Percentiles rank a stretch among this genome's conserved stretches.
These are phyloP conservation scores for Pachyrhizus erosus DNA, from an alignment of 306 rosid species.

Conservation along the genomic window DNA sequence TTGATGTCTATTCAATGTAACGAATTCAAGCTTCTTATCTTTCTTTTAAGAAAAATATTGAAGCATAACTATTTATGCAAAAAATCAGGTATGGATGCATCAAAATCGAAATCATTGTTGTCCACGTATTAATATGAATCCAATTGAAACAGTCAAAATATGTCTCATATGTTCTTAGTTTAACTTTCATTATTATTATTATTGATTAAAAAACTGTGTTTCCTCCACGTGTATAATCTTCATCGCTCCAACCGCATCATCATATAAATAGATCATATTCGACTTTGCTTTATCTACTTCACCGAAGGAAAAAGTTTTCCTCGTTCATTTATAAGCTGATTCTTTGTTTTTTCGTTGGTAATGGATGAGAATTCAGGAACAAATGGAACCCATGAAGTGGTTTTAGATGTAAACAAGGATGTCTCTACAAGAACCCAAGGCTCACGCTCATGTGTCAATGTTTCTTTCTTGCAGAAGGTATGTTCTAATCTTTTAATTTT, in stretches of 20 bases:
- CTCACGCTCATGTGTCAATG: conserved; percentile 32
- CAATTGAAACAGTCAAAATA: no score
- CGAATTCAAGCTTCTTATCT: no score
- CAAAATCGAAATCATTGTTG: no score
- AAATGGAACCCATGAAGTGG: conserved; percentile 53
- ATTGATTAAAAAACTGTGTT: not conserved
- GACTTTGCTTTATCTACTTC: not conserved
- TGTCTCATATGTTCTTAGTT: no score
- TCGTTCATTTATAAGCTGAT: not conserved
- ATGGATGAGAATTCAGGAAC: conserved; percentile 60
- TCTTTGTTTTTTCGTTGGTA: not conserved
- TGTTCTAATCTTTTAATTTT: not conserved
- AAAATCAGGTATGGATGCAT: no score
- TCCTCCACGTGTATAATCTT: not conserved
- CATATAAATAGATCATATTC: not conserved
- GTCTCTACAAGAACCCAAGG: conserved; percentile 17
- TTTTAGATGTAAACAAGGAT: conserved; percentile 53
- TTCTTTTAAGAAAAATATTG: no score
- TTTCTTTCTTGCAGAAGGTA: conserved; percentile 80
- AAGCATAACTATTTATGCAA: no score
- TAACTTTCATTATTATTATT: no score
- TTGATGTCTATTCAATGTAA: no score
- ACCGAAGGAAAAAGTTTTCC: not conserved
- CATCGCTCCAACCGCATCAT: not conserved
- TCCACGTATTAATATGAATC: no score